Conservation (phyloP, 78 protist genomes). For the Dictyostelium firmibasis region DNA sequence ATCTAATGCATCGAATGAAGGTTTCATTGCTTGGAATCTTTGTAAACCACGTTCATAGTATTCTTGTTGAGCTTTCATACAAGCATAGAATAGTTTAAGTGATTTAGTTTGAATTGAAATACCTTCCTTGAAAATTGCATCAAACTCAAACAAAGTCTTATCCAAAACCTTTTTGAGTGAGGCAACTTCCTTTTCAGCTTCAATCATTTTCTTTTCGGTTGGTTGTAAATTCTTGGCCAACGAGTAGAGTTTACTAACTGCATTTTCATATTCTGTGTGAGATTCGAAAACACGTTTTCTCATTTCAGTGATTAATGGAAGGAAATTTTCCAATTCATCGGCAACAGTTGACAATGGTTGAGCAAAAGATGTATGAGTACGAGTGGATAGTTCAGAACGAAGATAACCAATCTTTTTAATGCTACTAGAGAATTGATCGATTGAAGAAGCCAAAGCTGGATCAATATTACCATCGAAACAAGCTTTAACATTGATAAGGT, state of each 20-base stretch:
- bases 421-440: conserved; percentile 40
- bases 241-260: conserved; percentile 28
- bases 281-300: conserved; percentile 61
- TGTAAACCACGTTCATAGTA: conserved; percentile 67
- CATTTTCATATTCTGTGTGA: conserved; percentile 41
- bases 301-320: conserved; percentile 51
- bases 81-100: conserved; percentile 40
- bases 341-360: conserved; percentile 19
- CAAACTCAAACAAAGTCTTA: conserved; percentile 25
- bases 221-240: conserved; percentile 52
- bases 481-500: neutral
- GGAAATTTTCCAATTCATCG: conserved; percentile 41
- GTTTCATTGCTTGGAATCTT: conserved; percentile 58
- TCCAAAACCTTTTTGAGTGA: conserved; percentile 24
- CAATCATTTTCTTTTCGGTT: conserved; percentile 58
- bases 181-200: conserved; percentile 49
- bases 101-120: conserved; percentile 39
- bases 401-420: conserved; percentile 50
- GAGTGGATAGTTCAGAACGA: conserved; percentile 19
- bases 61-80: conserved; percentile 77
- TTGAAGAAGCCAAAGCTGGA: neutral
- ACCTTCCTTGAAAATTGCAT: conserved; percentile 47
- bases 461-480: conserved; percentile 30
- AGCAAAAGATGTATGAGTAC: conserved; percentile 22
- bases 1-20: conserved; percentile 54